phyloP scores from a whole-genome alignment of 2,329 filamentous ascomycete genomes.

The Alternaria atra region DNA sequence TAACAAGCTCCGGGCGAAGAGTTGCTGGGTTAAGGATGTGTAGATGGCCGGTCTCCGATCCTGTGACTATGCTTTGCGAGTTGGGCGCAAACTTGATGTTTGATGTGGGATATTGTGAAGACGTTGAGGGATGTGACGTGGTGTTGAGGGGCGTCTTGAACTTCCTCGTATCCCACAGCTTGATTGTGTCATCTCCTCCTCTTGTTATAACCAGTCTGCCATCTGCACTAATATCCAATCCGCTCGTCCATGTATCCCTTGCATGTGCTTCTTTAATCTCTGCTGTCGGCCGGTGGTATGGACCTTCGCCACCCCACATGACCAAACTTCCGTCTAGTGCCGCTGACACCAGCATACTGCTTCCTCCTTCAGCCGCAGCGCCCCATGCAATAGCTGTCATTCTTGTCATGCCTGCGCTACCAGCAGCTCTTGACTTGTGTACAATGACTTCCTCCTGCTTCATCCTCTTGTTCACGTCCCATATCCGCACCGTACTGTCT shows the following conservation, averaged over 20 bases:
- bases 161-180: constrained; percentile 96
- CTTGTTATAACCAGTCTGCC: constrained; percentile 89
- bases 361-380: constrained; percentile 76
- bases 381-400: constrained; percentile 96
- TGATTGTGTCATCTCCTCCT: constrained; percentile 91
- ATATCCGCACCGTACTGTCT: constrained; percentile 94
- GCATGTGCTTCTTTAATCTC: constrained; percentile 87
- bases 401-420: constrained; percentile 86
- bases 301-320: constrained; percentile 91
- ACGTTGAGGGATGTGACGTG: constrained; percentile 80
- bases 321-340: constrained; percentile 89
- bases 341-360: constrained; percentile 79
- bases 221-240: constrained; percentile 88
- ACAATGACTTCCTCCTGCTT: constrained; percentile 93
- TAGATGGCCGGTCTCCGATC: constrained; percentile 83
- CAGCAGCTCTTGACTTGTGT: constrained; percentile 90
- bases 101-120: constrained; percentile 80
- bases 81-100: constrained; percentile 92
- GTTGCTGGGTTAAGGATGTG: constrained; percentile 96
- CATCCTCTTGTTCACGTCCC: constrained; percentile 92
- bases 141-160: constrained; percentile 90
- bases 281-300: constrained; percentile 80
- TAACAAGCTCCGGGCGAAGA: constrained; percentile 82
- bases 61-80: constrained; percentile 84
- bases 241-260: constrained; percentile 87